Evolutionary conservation across 2,329 filamentous ascomycete genomes (phyloP), one percentile per base, ranked within the genome.

Genomic region (Metarhizium sp.): DNA sequence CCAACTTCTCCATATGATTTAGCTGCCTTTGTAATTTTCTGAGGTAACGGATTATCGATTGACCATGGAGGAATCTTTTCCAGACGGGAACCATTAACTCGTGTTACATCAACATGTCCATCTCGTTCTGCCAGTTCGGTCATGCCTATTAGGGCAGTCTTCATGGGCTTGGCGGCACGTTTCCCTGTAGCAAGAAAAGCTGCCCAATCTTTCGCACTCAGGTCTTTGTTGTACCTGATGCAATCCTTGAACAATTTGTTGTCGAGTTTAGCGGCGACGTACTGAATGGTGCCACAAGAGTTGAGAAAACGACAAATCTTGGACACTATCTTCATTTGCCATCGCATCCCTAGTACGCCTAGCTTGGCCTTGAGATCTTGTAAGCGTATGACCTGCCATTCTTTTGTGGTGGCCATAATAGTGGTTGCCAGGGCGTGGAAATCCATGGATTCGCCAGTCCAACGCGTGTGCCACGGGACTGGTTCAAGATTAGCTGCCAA

Each of bases 231-330:
- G 55, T 78, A 84, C 59, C 80, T 81, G 58, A 85, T 73, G 60
- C 82, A 85, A 60, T 85, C 81, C 60, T 82, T 83, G 69, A 79
- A 84, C 6, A 84, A 69, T 54, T 75, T 75, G 38, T 75, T 73
- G 16, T 74, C 71, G 11, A 82, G 76, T 42, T 75, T 77, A 4
- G 80, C 81, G 3, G 79, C 79, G 3, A 82, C 78, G 59, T 81
- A 84, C 50, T 77, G 75, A 20, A 83, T 72, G 32, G 79, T 74
- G 6, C 81, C 82, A 50, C 78, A 71, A 29, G 75, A 73, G 25
- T 79, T 80, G 57, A 84, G 75, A 61, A 80, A 81, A 16, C 82
- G 76, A 50, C 78, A 81, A 14, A 78, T 77, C 60, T 81, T 82
- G 7, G 81, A 78, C 45, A 82, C 67, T 6, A 78, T 77, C 60